Conservation (phyloP, 2,329 filamentous ascomycete species). For the Sporothrix dimorphospora region DNA sequence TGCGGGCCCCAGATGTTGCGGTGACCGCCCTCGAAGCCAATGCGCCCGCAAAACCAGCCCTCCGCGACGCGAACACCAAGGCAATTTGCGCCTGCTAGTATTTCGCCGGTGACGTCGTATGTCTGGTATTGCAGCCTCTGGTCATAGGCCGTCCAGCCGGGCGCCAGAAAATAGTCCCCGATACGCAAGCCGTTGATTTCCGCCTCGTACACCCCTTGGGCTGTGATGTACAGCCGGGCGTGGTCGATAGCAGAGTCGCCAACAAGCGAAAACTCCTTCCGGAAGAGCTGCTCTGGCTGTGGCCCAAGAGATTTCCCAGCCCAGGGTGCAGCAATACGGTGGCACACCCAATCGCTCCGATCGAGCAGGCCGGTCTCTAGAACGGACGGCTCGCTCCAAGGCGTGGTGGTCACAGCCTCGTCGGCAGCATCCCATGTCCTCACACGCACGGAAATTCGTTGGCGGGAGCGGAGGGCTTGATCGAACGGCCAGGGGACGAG, state of each 20-base stretch:
- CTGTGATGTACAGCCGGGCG: slow-evolving; percentile 48
- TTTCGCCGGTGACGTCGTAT: slow-evolving; percentile 45
- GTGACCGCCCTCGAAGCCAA: slow-evolving; percentile 33
- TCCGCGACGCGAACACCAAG: slow-evolving; percentile 48
- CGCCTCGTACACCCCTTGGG: slow-evolving; percentile 41
- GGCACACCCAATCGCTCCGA: neutral
- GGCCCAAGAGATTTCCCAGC: neutral
- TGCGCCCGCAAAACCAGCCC: slow-evolving; percentile 49
- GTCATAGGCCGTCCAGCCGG: slow-evolving; percentile 48
- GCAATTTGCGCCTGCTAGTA: slow-evolving; percentile 36
- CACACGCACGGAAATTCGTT: neutral
- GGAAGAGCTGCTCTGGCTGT: neutral
- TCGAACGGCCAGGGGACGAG: slow-evolving; percentile 3
- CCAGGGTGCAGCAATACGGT: neutral
- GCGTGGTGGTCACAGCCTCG: neutral
- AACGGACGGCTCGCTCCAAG: neutral
- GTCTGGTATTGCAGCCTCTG: slow-evolving; percentile 48
- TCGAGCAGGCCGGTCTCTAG: neutral
- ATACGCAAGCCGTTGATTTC: slow-evolving; percentile 41
- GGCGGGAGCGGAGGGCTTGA: neutral
- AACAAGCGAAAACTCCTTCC: neutral
- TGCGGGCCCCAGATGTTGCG: slow-evolving; percentile 47
- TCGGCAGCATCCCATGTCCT: neutral
- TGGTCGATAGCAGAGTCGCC: slow-evolving; percentile 38
- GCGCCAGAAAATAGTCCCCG: slow-evolving; percentile 42